Evolutionary conservation across 306 rosid species (phyloP), one percentile per base, ranked within the genome.

Genomic region (Cyclanthera cordifolia): DNA sequence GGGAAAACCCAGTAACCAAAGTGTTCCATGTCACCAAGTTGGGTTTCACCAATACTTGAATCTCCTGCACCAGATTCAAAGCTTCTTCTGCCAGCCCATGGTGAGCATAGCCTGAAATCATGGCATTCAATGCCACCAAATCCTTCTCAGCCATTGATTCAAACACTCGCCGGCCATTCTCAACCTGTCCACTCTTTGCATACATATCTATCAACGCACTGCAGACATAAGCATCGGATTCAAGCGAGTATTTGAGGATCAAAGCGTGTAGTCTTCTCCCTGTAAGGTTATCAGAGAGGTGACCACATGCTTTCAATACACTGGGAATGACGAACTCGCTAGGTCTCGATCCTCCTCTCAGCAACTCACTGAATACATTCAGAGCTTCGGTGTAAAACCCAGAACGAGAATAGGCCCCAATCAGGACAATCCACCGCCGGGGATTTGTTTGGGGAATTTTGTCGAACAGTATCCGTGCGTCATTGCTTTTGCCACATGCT

Each of bases 271-370:
- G 53, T 52, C 84, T 80, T 82, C 77, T 79, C 6, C 96, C 96
- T 0, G 82, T 71, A 41, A 55, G 27, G 24, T 61, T 39, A 41
- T 86, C 80, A 1, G 82, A 73, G 23, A 91, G 70, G 16, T 82
- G 96, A 51, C 86, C 92, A 34, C 95, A 88, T 8, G 96, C 95
- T 78, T 84, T 92, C 75, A 92, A 88, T 74, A 89, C 85, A 75
- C 96, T 89, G 17, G 96, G 96, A 66, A 92, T 76, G 15, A 84
- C 85, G 37, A 84, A 77, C 16, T 80, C 67, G 30, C 83, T 77
- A 53, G 76, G 86, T 23, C 73, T 82, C 2, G 58, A 24, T 11
- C 82, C 79, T 43, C 57, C 72, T 11, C 75, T 50, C 66, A 75
- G 85, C 92, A 92, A 85, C 69, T 84, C 91, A 1, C 72, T 54